Base-by-base conservation (phyloP, 2,329 filamentous ascomycete genomes). In the Clarireedia sp. region DNA sequence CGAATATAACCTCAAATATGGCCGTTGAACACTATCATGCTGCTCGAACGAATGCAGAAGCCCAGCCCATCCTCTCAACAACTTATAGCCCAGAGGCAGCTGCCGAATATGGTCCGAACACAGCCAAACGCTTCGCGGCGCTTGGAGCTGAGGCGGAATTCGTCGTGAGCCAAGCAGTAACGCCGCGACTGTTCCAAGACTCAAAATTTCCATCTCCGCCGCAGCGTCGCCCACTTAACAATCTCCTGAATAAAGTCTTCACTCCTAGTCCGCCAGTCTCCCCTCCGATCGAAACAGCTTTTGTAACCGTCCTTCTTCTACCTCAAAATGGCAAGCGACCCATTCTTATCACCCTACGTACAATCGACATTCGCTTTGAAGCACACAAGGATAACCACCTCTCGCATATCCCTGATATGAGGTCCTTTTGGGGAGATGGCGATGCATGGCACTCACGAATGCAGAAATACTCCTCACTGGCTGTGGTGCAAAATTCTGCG, bases 361-460 rank as follows among this genome's bases (percentile, higher is more conserved):
- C 53, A n/a, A 51, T 55, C n/a, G 53, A 55, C 21, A 45, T 55
- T 5, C 53, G 53, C 14, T 9, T 33, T 14, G 53, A 55, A 14
- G 48, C 38, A 21, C 38, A 38, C 21, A 51, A 23, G 37, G 53
- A 55, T 23, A 55, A 55, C 14, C 38, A 55, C 12, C 53, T 55
- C 8, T 51, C 53, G 1, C 53, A 55, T 21, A 40, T 55, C 6
- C 53, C 53, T 23, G 53, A 55, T 17, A 55, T 55, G 53, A 46
- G 53, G 14, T 55, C 53, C 17, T 55, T 55, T 29, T 55, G 53
- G 53, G 53, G 53, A 1, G 53, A 55, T 51, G 53, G 48, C 3
- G 38, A 45, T 24, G 38, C 47, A 33, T 55, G 53, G 53, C 48
- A 51, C 8, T 26, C 53, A 24, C 38, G 53, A 14, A 45, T 29